Evolutionary conservation across 2,329 filamentous ascomycete species (phyloP).

Genomic region (Pseudopithomyces chartarum): DNA sequence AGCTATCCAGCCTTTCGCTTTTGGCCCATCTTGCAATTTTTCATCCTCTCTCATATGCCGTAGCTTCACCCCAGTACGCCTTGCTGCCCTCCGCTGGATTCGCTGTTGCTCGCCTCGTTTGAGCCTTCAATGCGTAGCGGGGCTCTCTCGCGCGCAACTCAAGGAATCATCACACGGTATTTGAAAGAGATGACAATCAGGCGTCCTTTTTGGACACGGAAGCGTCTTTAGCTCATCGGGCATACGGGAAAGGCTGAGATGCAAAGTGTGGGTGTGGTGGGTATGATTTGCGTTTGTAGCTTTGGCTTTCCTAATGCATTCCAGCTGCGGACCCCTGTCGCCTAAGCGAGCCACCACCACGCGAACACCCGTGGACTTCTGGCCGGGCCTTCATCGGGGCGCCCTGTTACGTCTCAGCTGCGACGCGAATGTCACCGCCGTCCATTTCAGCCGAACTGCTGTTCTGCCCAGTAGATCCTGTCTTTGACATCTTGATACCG

Average conservation of each 20-base stretch:
- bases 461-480: conserved; percentile 13
- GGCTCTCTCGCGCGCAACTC: neutral
- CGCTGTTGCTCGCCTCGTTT: conserved; percentile 16
- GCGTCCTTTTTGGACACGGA: conserved; percentile 16
- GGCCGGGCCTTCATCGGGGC: neutral
- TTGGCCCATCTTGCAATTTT: too few relatives aligned
- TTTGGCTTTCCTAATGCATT: conserved; percentile 1
- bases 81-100: neutral
- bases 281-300: conserved; percentile 3
- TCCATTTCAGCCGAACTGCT: conserved; percentile 14
- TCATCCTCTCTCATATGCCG: neutral
- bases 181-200: neutral
- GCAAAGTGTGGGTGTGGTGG: neutral
- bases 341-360: neutral
- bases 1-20: too few relatives aligned
- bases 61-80: neutral
- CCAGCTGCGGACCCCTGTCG: conserved; percentile 1
- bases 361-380: neutral
- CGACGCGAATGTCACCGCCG: neutral
- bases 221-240: neutral
- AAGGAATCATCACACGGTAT: neutral
- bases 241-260: conserved; percentile 4
- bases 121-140: neutral
- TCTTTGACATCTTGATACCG: conserved; percentile 4
- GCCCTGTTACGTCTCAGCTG: conserved; percentile 4